Evolutionary conservation across 2,329 filamentous ascomycete species (phyloP), one percentile per base, ranked within the genome.

Genomic region (Hortaea sp.): DNA sequence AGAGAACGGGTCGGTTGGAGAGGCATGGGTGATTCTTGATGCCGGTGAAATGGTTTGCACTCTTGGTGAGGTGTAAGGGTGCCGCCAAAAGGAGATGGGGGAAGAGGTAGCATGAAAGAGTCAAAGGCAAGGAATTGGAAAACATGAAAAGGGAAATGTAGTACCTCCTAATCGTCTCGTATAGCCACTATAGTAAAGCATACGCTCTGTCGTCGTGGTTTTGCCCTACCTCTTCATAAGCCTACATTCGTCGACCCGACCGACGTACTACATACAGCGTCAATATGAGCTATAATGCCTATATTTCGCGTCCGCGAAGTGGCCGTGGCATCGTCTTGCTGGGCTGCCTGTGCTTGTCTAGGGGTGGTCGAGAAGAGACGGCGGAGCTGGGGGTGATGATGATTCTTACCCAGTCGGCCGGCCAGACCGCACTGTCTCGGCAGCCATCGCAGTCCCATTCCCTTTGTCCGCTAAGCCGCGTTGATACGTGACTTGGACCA

Each of bases 271-370:
- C 73, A 55, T 63, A 79, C 76, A 47, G 92, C 92, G 80, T 97
- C 92, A 54, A 98, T 95, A 66, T 98, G 92, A 49, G 92, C 92
- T 65, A 98, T 95, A 56, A 98, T 97, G 51, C 92, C 92, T 63
- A 98, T 95, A 63, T 98, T 98, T 57, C 90, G 78, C 43, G 89
- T 92, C 57, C 78, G 46, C 49, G 29, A 35, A 9, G 20, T 20
- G 32, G n/a, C 32, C 7, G 32, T 35, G 32, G 9, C 32, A 35
- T 9, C 32, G n/a, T 35, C n/a, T n/a, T 35, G 32, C 32, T 35
- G 32, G n/a, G 32, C 32, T 35, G 32, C 7, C 4, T 35, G 46
- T 50, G n/a, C 32, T 34, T 27, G 30, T 29, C 39, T 20, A 30
- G 27, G 37, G 39, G 47, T 46, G 29, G 47, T 45, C 13, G 47